These are phyloP conservation scores for Clarireedia homoeocarpa DNA, from an alignment of 2,329 filamentous ascomycete species.

Conservation along the genomic window DNA sequence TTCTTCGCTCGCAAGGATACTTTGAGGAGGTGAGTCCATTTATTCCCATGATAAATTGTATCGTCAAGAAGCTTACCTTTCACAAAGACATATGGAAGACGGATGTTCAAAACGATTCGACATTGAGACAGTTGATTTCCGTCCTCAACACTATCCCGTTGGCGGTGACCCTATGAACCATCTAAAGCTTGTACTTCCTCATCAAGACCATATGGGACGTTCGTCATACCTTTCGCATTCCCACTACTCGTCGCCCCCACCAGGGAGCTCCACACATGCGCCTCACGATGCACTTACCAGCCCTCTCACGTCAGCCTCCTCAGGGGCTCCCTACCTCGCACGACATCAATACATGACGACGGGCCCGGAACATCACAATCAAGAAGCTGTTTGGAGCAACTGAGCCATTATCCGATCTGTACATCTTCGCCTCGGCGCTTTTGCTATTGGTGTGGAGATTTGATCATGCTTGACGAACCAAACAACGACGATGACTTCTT, in stretches of 20 bases:
- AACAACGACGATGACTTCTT: neutral
- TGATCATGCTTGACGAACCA: neutral
- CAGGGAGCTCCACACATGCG: slow-evolving; percentile 10
- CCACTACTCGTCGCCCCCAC: slow-evolving; percentile 17
- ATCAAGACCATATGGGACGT: slow-evolving; percentile 15
- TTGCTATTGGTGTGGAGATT: neutral
- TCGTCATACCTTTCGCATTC: slow-evolving; percentile 22
- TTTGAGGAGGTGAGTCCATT: slow-evolving; percentile 55
- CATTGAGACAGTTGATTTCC: slow-evolving; percentile 28
- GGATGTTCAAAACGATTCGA: slow-evolving; percentile 61
- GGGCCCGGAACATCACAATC: slow-evolving; percentile 8
- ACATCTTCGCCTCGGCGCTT: neutral
- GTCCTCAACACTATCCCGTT: slow-evolving; percentile 21
- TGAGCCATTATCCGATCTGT: neutral
- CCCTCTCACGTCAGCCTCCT: slow-evolving; percentile 21
- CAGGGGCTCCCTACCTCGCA: slow-evolving; percentile 9
- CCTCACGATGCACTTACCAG: slow-evolving; percentile 11
- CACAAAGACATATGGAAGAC: slow-evolving; percentile 63
- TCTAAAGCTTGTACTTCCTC: slow-evolving; percentile 12
- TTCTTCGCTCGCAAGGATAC: slow-evolving; percentile 77
- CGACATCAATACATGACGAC: slow-evolving; percentile 19
- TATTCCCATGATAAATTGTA: neutral
- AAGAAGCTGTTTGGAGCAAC: slow-evolving; percentile 14
- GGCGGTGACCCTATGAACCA: slow-evolving; percentile 11
- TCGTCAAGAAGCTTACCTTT: neutral